Percentiles rank a stretch among this genome's conserved stretches.
These are phyloP conservation scores for Stylonectria norvegica DNA, from an alignment of 2,329 filamentous ascomycete genomes.

Conservation along the genomic window DNA sequence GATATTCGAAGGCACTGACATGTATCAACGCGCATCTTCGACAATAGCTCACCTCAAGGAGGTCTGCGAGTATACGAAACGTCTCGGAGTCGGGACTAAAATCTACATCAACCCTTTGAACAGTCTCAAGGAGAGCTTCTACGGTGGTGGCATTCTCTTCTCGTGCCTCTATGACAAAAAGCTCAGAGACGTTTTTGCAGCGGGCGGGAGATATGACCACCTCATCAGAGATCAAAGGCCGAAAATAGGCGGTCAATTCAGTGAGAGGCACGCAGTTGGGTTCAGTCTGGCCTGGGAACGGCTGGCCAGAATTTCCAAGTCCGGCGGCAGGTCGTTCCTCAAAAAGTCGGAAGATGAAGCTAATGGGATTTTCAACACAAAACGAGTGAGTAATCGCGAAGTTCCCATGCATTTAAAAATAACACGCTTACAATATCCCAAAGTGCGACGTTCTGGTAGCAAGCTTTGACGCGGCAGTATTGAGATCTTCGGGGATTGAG, in stretches of 20 bases:
- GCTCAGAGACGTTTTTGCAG: constrained; percentile 81
- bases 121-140: constrained; percentile 90
- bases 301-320: constrained; percentile 63
- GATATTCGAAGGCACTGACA: constrained; percentile 60
- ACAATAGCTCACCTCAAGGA: constrained; percentile 77
- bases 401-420: background rate
- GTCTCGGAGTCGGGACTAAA: constrained; percentile 71
- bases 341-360: constrained; percentile 66
- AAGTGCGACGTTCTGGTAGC: constrained; percentile 87
- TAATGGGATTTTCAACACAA: constrained; percentile 54
- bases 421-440: constrained; percentile 1
- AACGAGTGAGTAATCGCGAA: constrained; percentile 50
- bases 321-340: constrained; percentile 55
- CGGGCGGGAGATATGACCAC: constrained; percentile 88
- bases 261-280: constrained; percentile 79
- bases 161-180: constrained; percentile 87
- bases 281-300: constrained; percentile 89
- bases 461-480: constrained; percentile 74
- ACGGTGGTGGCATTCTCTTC: constrained; percentile 79
- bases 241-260: constrained; percentile 58
- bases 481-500: constrained; percentile 73
- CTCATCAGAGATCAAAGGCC: constrained; percentile 81
- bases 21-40: constrained; percentile 69
- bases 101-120: constrained; percentile 81
- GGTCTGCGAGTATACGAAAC: constrained; percentile 72